Base-by-base conservation (phyloP, 164 flowering plant genomes). In the Macadamia integrifolia region DNA sequence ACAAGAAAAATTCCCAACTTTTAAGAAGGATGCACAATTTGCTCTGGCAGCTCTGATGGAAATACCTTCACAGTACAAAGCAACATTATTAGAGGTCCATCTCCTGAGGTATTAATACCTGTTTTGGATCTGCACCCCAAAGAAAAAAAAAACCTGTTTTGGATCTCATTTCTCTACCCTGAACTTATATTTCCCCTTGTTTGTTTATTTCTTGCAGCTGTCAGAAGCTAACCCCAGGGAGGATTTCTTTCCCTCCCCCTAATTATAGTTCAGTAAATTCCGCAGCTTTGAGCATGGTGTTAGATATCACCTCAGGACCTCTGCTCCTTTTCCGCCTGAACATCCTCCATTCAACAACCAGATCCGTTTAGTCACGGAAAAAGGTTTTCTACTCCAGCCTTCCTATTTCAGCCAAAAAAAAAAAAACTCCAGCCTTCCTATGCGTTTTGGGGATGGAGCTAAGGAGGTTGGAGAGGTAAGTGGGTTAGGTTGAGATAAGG, bases 31-130 rank as follows among this genome's bases (percentile, higher is more conserved):
- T 68, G 55, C 83, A 49, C 84, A 73, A 9, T 85, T 85, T 78
- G 88, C 86, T 35, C 69, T 85, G 63, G 76, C 69, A 12, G 83
- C 85, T 31, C 61, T 85, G 58, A 85, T 83, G 87, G 87, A 85
- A 76, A 77, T 85, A 70, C 87, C 87, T 58, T 67, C 80, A 44
- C 87, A 85, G 69, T 83, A 77, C 68, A 77, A 73, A 68, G 85
- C 85, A 53, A 82, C 84, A 31, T 46, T 23, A 23, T 23, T 79
- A 56, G 87, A 74, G 31, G 80, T 74, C 30, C 75, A 72, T 11
- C 80, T 83, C 6, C 65, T 82, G 69, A 82, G 88, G 87, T 83
- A 82, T 62, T 23, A 6, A 11, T 48, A n/a, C 53, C 23, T 2
- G 23, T 12, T 46, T 23, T 23, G 23, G 23, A 23, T 23, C 23